phyloP scores from a whole-genome alignment of 495 filamentous ascomycete genomes.

The Neurospora sp. region DNA sequence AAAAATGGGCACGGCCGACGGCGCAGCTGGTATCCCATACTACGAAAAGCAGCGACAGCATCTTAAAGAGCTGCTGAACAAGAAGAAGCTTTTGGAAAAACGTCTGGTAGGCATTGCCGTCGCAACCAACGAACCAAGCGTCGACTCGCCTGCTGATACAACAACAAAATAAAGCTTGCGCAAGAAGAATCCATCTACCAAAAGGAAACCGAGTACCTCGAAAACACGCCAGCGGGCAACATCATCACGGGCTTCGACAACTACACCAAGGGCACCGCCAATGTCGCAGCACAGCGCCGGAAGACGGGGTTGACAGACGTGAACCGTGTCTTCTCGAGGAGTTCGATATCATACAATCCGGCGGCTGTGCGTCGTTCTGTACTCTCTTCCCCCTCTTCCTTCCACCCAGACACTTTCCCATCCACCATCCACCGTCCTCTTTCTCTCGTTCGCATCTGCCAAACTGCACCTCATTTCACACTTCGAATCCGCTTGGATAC shows the following conservation, averaged over 20 bases:
- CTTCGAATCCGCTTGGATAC: not conserved
- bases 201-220: constrained; percentile 79
- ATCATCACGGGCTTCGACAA: constrained; percentile 96
- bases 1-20: constrained; percentile 21
- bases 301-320: constrained; percentile 40
- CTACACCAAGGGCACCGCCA: constrained; percentile 75
- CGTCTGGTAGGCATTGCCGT: constrained; percentile 26
- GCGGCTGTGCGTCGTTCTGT: constrained; percentile 26
- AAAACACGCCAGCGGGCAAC: constrained; percentile 82
- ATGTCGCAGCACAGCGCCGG: constrained; percentile 36
- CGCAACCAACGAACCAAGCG: not conserved
- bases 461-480: not conserved
- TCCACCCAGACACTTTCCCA: not conserved
- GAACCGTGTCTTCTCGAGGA: constrained; percentile 49
- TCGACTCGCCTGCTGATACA: not conserved
- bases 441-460: not conserved
- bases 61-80: constrained; percentile 38
- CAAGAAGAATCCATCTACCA: constrained; percentile 74
- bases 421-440: not conserved
- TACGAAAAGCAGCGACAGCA: constrained; percentile 42
- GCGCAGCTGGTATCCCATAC: constrained; percentile 33
- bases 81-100: constrained; percentile 33
- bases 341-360: constrained; percentile 46
- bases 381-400: not conserved
- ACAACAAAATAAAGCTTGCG: constrained; percentile 14